Evolutionary conservation across 768 basidiomycete genomes (phyloP).

Genomic region (Epithele typhae): DNA sequence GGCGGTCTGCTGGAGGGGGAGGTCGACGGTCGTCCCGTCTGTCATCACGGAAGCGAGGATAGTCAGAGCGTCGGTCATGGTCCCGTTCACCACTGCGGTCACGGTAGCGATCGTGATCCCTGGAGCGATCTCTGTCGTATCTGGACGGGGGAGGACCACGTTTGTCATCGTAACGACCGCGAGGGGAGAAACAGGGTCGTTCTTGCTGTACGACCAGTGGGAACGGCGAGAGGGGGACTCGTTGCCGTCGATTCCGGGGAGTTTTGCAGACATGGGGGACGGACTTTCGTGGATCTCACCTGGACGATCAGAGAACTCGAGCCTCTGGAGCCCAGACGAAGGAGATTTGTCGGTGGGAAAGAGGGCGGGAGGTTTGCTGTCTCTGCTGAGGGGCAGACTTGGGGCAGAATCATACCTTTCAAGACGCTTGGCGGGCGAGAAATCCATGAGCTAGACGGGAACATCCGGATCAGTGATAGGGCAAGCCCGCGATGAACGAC

Average conservation of each 20-base stretch:
- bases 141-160: conserved; percentile 4
- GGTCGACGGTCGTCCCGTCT: conserved; percentile 36
- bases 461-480: too few species aligned
- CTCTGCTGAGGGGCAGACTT: neutral
- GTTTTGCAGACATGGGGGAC: conserved; percentile 16
- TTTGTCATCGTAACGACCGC: neutral
- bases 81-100: conserved; percentile 35
- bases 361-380: neutral
- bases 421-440: neutral
- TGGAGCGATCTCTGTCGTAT: conserved; percentile 29
- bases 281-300: neutral
- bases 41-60: conserved; percentile 35
- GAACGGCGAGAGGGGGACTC: conserved; percentile 23
- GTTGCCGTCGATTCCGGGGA: conserved; percentile 21
- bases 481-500: neutral
- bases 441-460: neutral
- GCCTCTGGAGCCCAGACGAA: neutral
- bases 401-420: neutral
- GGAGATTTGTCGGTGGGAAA: neutral
- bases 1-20: conserved; percentile 28
- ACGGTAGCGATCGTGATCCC: conserved; percentile 29
- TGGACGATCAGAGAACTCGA: neutral
- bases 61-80: conserved; percentile 32
- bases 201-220: conserved; percentile 23
- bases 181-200: conserved; percentile 9